Conservation (phyloP, 495 filamentous ascomycete species). For the Penicillium diatomitis region DNA sequence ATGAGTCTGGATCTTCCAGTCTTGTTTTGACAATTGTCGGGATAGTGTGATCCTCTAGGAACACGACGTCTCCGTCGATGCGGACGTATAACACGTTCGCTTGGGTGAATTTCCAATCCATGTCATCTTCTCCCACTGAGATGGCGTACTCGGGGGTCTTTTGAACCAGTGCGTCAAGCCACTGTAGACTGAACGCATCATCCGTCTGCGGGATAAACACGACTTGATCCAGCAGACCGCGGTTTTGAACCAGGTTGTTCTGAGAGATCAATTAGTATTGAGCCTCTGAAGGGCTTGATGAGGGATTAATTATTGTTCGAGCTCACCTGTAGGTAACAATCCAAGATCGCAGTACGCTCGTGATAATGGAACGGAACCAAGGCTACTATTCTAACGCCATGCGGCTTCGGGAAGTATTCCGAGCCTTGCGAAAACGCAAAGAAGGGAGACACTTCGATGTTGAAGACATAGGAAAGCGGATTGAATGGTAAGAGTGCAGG, state of each 20-base stretch:
- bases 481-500: constrained; percentile 15
- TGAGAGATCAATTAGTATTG: constrained; percentile 9
- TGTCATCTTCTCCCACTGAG: constrained; percentile 6
- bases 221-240: constrained; percentile 45
- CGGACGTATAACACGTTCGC: constrained; percentile 41
- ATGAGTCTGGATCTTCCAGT: constrained; percentile 35
- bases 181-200: constrained; percentile 35
- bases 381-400: constrained; percentile 36
- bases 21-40: constrained; percentile 44
- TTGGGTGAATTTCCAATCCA: constrained; percentile 10
- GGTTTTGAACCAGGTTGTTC: constrained; percentile 43
- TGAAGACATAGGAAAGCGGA: constrained; percentile 15
- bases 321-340: constrained; percentile 42
- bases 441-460: constrained; percentile 18
- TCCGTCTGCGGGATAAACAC: constrained; percentile 44
- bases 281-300: too few species aligned
- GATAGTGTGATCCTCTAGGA: constrained; percentile 44
- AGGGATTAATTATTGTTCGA: too few species aligned
- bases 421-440: constrained; percentile 23
- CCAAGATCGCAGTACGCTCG: constrained; percentile 38
- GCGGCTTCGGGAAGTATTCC: constrained; percentile 31
- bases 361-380: constrained; percentile 41
- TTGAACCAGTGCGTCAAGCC: constrained; percentile 26
- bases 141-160: constrained; percentile 21
- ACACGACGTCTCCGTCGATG: constrained; percentile 49